These are phyloP conservation scores for Selaginella moellendorffii DNA, from an alignment of 75 land plant species.

Conservation along the genomic window DNA sequence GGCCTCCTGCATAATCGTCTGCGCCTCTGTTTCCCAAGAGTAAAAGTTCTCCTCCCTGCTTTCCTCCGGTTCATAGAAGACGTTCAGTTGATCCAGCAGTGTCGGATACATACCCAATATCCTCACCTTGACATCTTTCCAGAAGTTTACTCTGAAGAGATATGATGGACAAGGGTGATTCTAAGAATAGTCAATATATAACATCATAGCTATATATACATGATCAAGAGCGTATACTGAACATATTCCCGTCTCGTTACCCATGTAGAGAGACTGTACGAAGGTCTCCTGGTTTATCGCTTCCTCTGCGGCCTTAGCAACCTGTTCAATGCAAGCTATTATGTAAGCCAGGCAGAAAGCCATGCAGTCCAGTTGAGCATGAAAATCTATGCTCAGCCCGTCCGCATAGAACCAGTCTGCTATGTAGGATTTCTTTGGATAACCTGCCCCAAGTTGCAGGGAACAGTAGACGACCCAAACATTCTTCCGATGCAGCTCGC, in stretches of 20 bases:
- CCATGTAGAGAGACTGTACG: not conserved
- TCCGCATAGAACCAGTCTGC: not conserved
- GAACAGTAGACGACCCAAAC: not conserved
- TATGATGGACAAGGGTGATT: too few species aligned
- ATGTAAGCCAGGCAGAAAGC: not conserved
- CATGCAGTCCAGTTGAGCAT: not conserved
- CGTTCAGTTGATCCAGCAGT: not conserved
- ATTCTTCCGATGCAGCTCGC: conserved; percentile 1
- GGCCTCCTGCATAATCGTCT: not conserved
- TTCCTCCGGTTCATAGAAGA: not conserved
- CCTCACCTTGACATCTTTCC: not conserved
- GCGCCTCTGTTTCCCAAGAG: not conserved
- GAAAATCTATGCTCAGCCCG: not conserved
- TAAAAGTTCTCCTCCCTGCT: not conserved
- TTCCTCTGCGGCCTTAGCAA: not conserved
- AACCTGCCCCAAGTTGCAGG: not conserved
- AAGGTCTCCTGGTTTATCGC: not conserved
- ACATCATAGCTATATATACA: too few species aligned
- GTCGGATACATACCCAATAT: not conserved
- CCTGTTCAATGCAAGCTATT: not conserved
- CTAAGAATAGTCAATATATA: too few species aligned
- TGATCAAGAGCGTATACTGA: too few species aligned
- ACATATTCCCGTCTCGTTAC: conserved; percentile 2
- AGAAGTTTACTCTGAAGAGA: conserved; percentile 1
- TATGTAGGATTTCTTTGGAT: conserved; percentile 1